Evolutionary conservation across 208 protist genomes (phyloP), one percentile per base, ranked within the genome.

Genomic region (Trypanosoma caninum): DNA sequence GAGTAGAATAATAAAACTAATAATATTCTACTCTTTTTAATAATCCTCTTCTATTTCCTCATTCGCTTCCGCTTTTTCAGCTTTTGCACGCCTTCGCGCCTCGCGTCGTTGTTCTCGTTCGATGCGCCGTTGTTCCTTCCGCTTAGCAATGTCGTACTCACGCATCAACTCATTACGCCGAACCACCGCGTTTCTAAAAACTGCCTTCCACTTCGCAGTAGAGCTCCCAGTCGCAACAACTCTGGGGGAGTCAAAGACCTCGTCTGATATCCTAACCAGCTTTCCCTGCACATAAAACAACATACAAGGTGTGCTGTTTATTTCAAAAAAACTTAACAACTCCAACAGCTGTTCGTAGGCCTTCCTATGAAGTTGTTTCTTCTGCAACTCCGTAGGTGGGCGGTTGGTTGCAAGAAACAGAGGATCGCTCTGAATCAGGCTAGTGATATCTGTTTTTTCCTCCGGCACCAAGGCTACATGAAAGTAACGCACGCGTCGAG

Each of bases 401-500:
- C 80, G 78, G 27, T 79, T 79, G 20, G 76, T 74, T 25, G 80
- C 62, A 16, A 66, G 47, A 59, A 78, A 91, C 28, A 81, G 69
- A 0, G 78, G 74, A 51, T 90, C 82, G 10, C 66, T 74, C 22
- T 82, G 72, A 23, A 93, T 59, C 2, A 93, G 59, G 22, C 67
- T 69, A 20, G 69, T 70, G 33, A 91, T 77, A 57, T 87, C 80
- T 14, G 79, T 87, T 50, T 90, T 82, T 41, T 82, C 74, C 52
- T 83, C 72, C 1, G 70, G 64, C 25, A 84, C 87, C 31, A 84
- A 74, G 47, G 83, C 84, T 22, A 91, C 72, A 65, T 91, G 82
- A 59, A 93, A 93, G 47, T 91, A 93, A 59, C 87, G 87, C 10
- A 89, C 78, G 47, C 80, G 75, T 13, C 81, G 80, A 2, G 81